phyloP scores from a whole-genome alignment of 164 flowering plant species.

The Cinnamomum chago region DNA sequence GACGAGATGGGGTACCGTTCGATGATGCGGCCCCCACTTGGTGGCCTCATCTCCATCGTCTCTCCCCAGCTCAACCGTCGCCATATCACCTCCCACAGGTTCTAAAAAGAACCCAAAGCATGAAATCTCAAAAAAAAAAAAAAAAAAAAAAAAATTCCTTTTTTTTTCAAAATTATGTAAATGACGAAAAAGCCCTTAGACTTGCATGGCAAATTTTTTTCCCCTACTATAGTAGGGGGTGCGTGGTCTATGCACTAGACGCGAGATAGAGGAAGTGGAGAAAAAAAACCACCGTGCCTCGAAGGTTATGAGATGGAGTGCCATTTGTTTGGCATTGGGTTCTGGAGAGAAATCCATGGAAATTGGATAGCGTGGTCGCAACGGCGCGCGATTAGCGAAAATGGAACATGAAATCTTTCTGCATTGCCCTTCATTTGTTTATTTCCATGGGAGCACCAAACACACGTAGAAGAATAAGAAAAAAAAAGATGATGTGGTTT shows the following conservation, averaged over 20 bases:
- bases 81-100: constrained; percentile 81
- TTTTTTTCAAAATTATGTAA: neutral
- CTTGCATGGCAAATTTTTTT: too few relatives aligned
- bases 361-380: constrained; percentile 58
- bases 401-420: constrained; percentile 21
- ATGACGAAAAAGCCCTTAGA: too few relatives aligned
- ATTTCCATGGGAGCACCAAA: too few relatives aligned
- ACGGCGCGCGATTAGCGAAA: constrained; percentile 55
- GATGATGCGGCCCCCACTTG: constrained; percentile 97
- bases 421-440: neutral
- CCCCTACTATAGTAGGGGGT: neutral
- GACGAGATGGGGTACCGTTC: constrained; percentile 91
- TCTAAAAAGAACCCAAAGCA: constrained; percentile 15
- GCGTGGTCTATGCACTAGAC: neutral
- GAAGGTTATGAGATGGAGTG: constrained; percentile 57
- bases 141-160: neutral
- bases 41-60: constrained; percentile 91
- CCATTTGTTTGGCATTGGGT: constrained; percentile 18
- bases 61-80: constrained; percentile 64
- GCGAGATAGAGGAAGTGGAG: neutral
- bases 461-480: neutral
- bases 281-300: constrained; percentile 46
- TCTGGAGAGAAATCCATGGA: constrained; percentile 18
- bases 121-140: constrained; percentile 10
- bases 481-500: too few relatives aligned